Evolutionary conservation across 2,329 filamentous ascomycete genomes (phyloP), one percentile per base, ranked within the genome.

Genomic region (Nothopassalora personata): DNA sequence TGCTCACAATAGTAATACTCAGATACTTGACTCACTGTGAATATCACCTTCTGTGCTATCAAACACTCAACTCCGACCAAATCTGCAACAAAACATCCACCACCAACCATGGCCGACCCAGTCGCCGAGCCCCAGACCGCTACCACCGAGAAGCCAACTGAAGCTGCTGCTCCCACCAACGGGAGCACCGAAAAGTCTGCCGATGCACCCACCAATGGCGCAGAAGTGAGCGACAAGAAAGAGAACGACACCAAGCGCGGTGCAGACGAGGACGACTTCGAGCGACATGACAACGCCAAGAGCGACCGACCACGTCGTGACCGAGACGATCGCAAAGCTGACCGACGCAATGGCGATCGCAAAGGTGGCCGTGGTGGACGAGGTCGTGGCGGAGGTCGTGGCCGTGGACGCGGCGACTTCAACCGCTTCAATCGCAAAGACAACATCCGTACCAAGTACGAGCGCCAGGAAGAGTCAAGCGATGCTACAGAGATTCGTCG

Each of bases 401-500:
- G 56, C 27, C 56, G 54, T 28, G 53, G 50, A 8, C 55, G 51
- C 6, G 56, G 59, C 13, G 52, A 51, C 23, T 39, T 27, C 33
- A 36, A 53, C 47, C 51, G 54, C 54, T 34, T 60, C 51, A 57
- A 60, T 51, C 54, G 54, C 23, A 49, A 55, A 19, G 49, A 59
- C 53, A 66, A 66, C 34, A 63, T 65, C 34, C 60, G 58, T 36
- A 65, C 70, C 51, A 64, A 69, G 61, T 72, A 70, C 61, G 68
- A 71, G 46, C 66, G 70, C 61, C 82, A 89, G 53, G 85, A 85
- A 52, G 86, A 90, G 71, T 88, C 87, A 27, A 86, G 88, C 68
- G 90, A 97, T 74, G 89, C 89, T 1, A 81, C 80, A 27, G 84
- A 88, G 75, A 96, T 97, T 70, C 88, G 90, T 73, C 87, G 87